Evolutionary conservation across 169 alveolate species (phyloP).

Genomic region (Toxoplasma gondii): DNA sequence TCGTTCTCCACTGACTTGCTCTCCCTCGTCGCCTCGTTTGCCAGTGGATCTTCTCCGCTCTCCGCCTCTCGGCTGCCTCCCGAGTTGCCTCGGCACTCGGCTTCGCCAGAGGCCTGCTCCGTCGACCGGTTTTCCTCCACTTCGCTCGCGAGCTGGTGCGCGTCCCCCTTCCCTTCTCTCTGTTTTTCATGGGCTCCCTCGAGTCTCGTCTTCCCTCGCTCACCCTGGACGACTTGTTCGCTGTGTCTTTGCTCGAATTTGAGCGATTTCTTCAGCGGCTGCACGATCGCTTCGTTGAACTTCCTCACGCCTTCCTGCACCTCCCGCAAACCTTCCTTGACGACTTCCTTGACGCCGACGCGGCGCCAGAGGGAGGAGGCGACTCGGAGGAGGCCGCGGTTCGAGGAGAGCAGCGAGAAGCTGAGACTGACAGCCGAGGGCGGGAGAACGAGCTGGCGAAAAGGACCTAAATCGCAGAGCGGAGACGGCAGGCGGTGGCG

Average conservation of each 20-base stretch:
- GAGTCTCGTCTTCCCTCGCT: neutral
- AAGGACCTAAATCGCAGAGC: slow-evolving; percentile 52
- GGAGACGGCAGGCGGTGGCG: slow-evolving; percentile 2
- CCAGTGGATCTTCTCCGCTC: too few relatives aligned
- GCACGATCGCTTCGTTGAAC: slow-evolving; percentile 18
- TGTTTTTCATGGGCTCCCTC: neutral
- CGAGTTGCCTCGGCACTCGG: too few relatives aligned
- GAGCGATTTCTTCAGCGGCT: neutral
- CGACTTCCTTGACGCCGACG: neutral
- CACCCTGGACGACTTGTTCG: too few relatives aligned
- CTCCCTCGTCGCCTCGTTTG: too few relatives aligned
- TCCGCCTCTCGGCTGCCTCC: too few relatives aligned
- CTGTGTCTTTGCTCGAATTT: neutral
- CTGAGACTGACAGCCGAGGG: slow-evolving; percentile 46
- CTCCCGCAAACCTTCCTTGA: slow-evolving; percentile 26
- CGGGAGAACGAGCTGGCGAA: slow-evolving; percentile 54
- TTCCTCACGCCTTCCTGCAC: slow-evolving; percentile 19
- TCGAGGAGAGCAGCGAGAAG: slow-evolving; percentile 25
- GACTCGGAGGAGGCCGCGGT: slow-evolving; percentile 17
- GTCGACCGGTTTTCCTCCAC: too few relatives aligned
- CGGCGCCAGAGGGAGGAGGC: neutral
- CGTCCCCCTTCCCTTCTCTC: neutral
- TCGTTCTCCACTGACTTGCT: too few relatives aligned
- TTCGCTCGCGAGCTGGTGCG: neutral
- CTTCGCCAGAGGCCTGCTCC: too few relatives aligned